A percentile compares a stretch with the other conserved stretches of the same genome.
phyloP scores from a whole-genome alignment of 257 asterid species.

The Oldenlandia corymbosa region DNA sequence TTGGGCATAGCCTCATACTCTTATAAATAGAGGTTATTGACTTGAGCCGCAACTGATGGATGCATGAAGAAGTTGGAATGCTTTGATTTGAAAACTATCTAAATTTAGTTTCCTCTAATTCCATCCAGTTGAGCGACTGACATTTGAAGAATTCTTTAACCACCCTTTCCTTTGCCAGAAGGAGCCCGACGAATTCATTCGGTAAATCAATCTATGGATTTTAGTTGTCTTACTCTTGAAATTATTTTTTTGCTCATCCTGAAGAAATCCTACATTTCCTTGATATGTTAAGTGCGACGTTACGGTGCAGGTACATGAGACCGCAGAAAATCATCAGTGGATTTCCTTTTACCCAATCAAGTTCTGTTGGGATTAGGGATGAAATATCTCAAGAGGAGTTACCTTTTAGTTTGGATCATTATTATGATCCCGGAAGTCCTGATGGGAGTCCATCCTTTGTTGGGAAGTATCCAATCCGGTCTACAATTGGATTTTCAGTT shows the following conservation, averaged over 20 bases:
- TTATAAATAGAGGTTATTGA: background rate
- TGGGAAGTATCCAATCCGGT: constrained; percentile 41
- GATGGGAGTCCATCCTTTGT: constrained; percentile 43
- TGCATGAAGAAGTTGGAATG: constrained; percentile 5
- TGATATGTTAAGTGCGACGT: constrained; percentile 5
- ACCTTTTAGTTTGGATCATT: constrained; percentile 66
- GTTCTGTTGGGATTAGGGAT: constrained; percentile 30
- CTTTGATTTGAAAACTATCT: background rate
- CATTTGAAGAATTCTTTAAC: constrained; percentile 87
- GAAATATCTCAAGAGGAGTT: constrained; percentile 60
- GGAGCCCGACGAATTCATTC: constrained; percentile 41
- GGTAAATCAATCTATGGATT: constrained; percentile 38
- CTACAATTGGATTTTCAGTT: constrained; percentile 57
- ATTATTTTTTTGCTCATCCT: constrained; percentile 2
- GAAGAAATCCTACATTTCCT: background rate
- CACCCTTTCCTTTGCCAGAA: constrained; percentile 71
- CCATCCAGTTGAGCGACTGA: constrained; percentile 71
- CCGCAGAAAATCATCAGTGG: constrained; percentile 39
- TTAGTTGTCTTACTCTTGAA: constrained; percentile 19
- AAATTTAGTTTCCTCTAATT: background rate
- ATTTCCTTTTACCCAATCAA: constrained; percentile 37
- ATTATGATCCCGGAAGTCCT: constrained; percentile 49
- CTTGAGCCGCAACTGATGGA: background rate
- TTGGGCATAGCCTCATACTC: constrained; percentile 9
- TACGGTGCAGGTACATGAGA: constrained; percentile 42